A percentile compares a stretch with the other conserved stretches of the same genome.
Evolutionary conservation across 23 red algal genomes (phyloP).

Genomic region (Cyanidium caldarium): DNA sequence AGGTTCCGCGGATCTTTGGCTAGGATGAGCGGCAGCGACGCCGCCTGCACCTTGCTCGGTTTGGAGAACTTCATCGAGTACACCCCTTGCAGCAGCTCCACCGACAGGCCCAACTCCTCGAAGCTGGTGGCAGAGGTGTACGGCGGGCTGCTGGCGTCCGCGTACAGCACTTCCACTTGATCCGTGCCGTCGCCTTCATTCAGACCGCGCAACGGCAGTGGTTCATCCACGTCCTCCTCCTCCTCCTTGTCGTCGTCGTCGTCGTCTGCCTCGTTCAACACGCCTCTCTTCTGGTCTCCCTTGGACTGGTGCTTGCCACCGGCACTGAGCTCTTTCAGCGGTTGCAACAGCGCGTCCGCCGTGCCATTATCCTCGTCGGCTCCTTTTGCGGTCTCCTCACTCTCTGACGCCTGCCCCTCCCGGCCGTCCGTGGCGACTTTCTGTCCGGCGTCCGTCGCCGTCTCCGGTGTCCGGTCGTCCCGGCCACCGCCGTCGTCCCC

Average conservation of each 20-base stretch:
- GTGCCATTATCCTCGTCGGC: too few relatives aligned
- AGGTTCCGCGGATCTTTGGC: conserved; percentile 33
- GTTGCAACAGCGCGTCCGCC: too few relatives aligned
- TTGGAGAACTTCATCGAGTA: conserved; percentile 92
- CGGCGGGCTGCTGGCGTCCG: conserved; percentile 46
- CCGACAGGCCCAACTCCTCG: conserved; percentile 58
- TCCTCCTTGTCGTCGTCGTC: not conserved
- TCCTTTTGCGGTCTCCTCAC: too few relatives aligned
- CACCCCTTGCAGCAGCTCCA: conserved; percentile 66
- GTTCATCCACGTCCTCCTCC: conserved; percentile 6
- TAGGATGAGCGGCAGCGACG: conserved; percentile 81
- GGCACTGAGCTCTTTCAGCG: too few relatives aligned
- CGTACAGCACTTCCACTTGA: conserved; percentile 54
- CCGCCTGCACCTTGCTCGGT: conserved; percentile 87
- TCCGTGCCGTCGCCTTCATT: conserved; percentile 41
- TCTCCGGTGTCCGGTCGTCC: too few relatives aligned
- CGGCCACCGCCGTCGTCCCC: too few relatives aligned
- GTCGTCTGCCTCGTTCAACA: too few relatives aligned
- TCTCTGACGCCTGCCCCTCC: too few relatives aligned
- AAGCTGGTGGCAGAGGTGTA: conserved; percentile 73
- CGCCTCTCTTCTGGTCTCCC: too few relatives aligned
- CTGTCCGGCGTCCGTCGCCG: too few relatives aligned
- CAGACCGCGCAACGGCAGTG: conserved; percentile 21
- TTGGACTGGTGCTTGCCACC: too few relatives aligned
- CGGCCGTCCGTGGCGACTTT: too few relatives aligned